Evolutionary conservation across 108 stramenopile genomes (phyloP), one percentile per base, ranked within the genome.

Genomic region (Cyclotella kingstonii): DNA sequence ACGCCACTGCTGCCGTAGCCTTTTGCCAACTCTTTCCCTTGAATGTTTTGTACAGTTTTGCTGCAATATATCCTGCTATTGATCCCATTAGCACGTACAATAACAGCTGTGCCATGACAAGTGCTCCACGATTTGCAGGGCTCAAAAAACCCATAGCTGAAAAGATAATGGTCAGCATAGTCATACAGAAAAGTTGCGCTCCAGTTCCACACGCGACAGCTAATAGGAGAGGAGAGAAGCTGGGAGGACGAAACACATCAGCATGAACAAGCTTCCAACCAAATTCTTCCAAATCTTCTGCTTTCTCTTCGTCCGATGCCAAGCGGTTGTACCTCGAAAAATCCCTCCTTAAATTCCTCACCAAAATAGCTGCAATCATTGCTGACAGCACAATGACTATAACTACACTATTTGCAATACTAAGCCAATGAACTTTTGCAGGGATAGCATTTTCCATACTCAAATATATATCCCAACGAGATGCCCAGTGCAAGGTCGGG

Each of bases 231-330:
- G 95, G 95, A 25, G 80, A 85, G 62, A 79, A 87, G 70, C 45
- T 39, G 15, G 97, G 97, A 10, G 96, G 93, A 30, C 97, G 88
- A 62, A 98, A 98, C 33, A 98, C 94, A 78, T 98, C 97, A 15
- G 92, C 96, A 66, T 96, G 96, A n/a, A 96, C 91, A 44, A 96
- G 60, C 65, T 96, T 96, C 99, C 99, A 99, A 40, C 99, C 99
- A 49, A 84, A 86, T 80, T 98, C 99, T 69, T 98, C 99, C 78
- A 94, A 63, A 43, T 92, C 93, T 54, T 94, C 95, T 5, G 90
- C 93, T 78, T 91, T 86, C 62, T 96, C 96, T 83, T 98, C 98
- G 57, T 96, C 97, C 12, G 91, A 83, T 3, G 91, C 81, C 15
- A 96, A 47, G 21, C 84, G 82, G 66, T 93, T 95, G 88, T 97